Evolutionary conservation across 805 yeast genomes (phyloP).

Genomic region (Kodamaea neixiangensis): DNA sequence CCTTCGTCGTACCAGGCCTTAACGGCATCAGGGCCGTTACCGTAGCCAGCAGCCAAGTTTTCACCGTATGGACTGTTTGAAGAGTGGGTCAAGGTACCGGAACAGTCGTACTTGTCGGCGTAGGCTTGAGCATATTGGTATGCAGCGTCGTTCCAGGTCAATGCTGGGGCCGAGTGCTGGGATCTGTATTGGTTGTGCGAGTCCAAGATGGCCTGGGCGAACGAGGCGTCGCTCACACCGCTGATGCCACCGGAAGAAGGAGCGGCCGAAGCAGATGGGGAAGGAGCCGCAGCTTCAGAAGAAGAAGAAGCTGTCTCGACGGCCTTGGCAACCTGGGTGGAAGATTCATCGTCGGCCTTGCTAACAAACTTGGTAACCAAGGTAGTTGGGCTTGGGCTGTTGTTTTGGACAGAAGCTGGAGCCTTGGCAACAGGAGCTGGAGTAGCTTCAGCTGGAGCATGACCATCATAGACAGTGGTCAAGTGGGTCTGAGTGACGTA

Average conservation of each 20-base stretch:
- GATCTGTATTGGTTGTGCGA: slow-evolving; percentile 64
- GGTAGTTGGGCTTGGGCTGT: slow-evolving; percentile 21
- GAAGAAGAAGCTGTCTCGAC: slow-evolving; percentile 15
- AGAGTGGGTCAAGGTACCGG: slow-evolving; percentile 36
- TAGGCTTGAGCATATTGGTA: slow-evolving; percentile 54
- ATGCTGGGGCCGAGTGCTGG: slow-evolving; percentile 49
- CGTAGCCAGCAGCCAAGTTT: slow-evolving; percentile 30
- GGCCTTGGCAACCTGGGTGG: slow-evolving; percentile 8
- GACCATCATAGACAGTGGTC: slow-evolving; percentile 25
- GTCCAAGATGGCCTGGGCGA: slow-evolving; percentile 49
- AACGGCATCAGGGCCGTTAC: slow-evolving; percentile 31
- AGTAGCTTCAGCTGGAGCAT: slow-evolving; percentile 7
- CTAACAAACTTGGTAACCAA: slow-evolving; percentile 8
- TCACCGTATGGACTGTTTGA: slow-evolving; percentile 42
- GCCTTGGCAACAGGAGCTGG: not conserved
- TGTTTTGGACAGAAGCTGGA: slow-evolving; percentile 11
- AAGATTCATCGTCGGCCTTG: not conserved
- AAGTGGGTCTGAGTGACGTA: slow-evolving; percentile 29
- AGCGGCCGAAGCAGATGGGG: slow-evolving; percentile 15
- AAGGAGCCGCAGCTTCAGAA: slow-evolving; percentile 13
- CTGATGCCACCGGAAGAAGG: slow-evolving; percentile 17
- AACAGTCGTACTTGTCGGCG: slow-evolving; percentile 28
- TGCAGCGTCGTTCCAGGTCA: slow-evolving; percentile 57
- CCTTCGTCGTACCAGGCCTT: slow-evolving; percentile 46
- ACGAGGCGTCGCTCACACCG: slow-evolving; percentile 27